Evolutionary conservation across 768 basidiomycete species (phyloP).

Genomic region (Saitozyma sp.): DNA sequence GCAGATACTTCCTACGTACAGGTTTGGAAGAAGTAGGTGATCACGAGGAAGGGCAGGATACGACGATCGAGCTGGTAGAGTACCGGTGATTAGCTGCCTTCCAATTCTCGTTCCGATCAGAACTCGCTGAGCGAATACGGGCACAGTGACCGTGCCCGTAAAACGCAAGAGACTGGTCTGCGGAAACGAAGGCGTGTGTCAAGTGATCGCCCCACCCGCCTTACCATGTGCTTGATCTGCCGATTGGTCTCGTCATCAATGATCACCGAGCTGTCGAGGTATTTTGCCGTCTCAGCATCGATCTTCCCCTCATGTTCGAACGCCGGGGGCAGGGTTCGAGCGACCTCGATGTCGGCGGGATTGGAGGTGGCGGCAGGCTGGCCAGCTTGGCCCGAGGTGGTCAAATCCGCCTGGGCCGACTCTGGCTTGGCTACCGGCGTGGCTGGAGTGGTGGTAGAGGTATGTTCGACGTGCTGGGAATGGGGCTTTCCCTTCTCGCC

Average conservation of each 20-base stretch:
- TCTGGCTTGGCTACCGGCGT: too few relatives aligned
- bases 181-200: too few relatives aligned
- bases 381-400: too few relatives aligned
- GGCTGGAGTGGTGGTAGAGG: too few relatives aligned
- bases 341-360: background rate
- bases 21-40: conserved; percentile 43
- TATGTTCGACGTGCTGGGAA: too few relatives aligned
- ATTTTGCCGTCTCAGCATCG: conserved; percentile 37
- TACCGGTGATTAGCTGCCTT: background rate
- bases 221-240: conserved; percentile 29
- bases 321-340: conserved; percentile 3
- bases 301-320: conserved; percentile 1
- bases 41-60: conserved; percentile 27
- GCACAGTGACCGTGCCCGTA: too few relatives aligned
- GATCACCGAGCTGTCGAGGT: conserved; percentile 31
- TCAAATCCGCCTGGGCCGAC: too few relatives aligned
- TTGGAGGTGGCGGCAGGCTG: too few relatives aligned
- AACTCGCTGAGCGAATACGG: too few relatives aligned
- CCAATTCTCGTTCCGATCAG: too few relatives aligned
- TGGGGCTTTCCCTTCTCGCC: too few relatives aligned
- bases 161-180: too few relatives aligned
- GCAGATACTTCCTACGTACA: conserved; percentile 6
- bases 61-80: conserved; percentile 24
- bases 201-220: conserved; percentile 1
- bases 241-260: conserved; percentile 30